Base-by-base conservation (phyloP, 1,284 basidiomycete genomes). In the Cryptococcus wingfieldii region DNA sequence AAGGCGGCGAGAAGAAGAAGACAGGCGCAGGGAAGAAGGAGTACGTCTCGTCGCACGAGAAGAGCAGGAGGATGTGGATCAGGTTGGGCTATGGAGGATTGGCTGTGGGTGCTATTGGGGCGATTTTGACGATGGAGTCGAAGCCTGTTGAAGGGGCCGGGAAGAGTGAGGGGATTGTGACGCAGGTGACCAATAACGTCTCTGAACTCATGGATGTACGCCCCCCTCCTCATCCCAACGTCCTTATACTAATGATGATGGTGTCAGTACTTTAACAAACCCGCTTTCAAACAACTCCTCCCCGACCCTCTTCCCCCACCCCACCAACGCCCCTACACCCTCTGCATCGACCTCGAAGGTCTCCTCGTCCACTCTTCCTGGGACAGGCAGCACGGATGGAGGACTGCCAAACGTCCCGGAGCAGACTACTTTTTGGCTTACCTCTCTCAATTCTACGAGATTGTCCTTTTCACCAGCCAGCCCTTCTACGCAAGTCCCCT, bases 351-450 rank as follows among this genome's bases (percentile, higher is more conserved):
- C 45, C 79, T 98, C 25, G 95, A 98, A 65, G 94, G 96, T 69
- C 81, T 99, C 23, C 82, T 98, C 18, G 84, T 98, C 19, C 88
- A 89, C 31, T 93, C 89, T 14, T 87, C 86, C 2, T 98, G 95
- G 95, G 90, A 94, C 81, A 85, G 90, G 52, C 82, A 87, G 79
- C 80, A 88, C 66, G 90, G 90, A 37, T 94, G 90, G 90, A 81
- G 89, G 63, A 93, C 90, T 3, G 90, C 90, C 38, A 94, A 94
- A 77, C 85, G 96, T 51, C 95, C 95, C 1, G 96, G 96, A 3
- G 88, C 95, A 9, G 96, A 98, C 74, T 97, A 98, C 78, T 98
- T 98, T 83, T 81, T 98, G 50, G 93, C 85, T 37, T 98, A 98
- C 76, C 83, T 98, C 44, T 92, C 91, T 0, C 94, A 97, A 70